Conservation (phyloP, 164 flowering plant species). For the Cinnamomum micranthum region DNA sequence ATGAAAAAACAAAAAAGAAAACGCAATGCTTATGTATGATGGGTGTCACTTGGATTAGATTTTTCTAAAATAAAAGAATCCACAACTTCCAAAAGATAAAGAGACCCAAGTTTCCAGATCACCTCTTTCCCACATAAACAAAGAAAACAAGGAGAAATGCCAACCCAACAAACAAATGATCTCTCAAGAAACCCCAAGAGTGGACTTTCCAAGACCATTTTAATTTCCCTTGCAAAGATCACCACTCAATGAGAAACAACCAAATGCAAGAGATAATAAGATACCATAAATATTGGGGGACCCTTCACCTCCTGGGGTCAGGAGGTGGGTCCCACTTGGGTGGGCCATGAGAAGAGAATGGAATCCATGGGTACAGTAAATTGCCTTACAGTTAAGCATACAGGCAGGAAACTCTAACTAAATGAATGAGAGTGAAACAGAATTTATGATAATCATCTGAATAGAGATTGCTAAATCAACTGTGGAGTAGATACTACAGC, state of each 20-base stretch:
- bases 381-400: too few relatives aligned
- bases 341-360: too few relatives aligned
- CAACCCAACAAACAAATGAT: not conserved
- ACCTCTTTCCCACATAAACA: not conserved
- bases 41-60: conserved; percentile 2
- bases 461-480: too few relatives aligned
- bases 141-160: not conserved
- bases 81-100: not conserved
- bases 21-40: conserved; percentile 17
- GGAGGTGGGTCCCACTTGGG: too few relatives aligned
- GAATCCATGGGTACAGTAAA: too few relatives aligned
- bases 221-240: not conserved
- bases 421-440: too few relatives aligned
- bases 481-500: too few relatives aligned
- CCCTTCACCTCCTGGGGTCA: not conserved
- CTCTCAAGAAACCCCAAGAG: not conserved
- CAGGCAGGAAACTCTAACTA: too few relatives aligned
- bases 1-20: not conserved
- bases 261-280: not conserved
- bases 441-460: too few relatives aligned
- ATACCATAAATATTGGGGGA: not conserved
- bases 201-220: not conserved
- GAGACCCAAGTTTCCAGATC: not conserved
- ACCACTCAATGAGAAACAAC: not conserved
- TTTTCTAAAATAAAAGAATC: not conserved